Base-by-base conservation (phyloP, 257 asterid species). In the Sherardia arvensis region DNA sequence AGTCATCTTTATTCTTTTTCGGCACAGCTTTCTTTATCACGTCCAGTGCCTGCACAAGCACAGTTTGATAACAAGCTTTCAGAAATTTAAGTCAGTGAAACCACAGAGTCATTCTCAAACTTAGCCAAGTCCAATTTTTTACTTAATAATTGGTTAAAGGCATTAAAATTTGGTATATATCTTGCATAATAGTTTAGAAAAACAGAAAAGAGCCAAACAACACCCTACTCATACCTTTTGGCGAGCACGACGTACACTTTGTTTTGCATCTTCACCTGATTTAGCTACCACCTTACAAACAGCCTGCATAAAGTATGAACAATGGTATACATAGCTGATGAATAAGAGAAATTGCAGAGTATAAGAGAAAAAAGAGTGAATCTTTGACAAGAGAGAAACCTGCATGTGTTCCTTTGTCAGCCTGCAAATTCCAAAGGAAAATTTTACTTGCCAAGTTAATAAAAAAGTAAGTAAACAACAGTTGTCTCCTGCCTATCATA, bases 351-450 rank as follows among this genome's bases (percentile, higher is more conserved):
- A 64, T 61, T 61, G 30, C 60, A 45, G 61, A 70, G 2, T 38
- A 57, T 15, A 38, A 26, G 33, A 62, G 28, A 29, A 54, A 20
- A n/a, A 72, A 56, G 74, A 64, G 70, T 54, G 66, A 66, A 57
- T 40, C 25, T 61, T 66, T 27, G 57, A 64, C 65, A 33, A 49
- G 60, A 59, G 71, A 67, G 89, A 79, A 74, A 90, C 97, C 88
- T 85, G 95, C 78, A 81, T 81, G 80, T 89, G 97, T 75, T 92
- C 96, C 83, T 89, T 92, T 34, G 99, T 89, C 84, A 92, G 76
- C 68, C 99, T 92, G 89, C 72, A 61, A 61, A 72, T 75, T 26
- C 32, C 65, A 76, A 66, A 66, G 64, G 58, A 80, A 67, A 34
- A 58, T 22, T 47, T 62, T 30, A 59, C 51, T 70, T 20, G 72